phyloP scores from a whole-genome alignment of 2,329 filamentous ascomycete species.

The Massarina eburnea region DNA sequence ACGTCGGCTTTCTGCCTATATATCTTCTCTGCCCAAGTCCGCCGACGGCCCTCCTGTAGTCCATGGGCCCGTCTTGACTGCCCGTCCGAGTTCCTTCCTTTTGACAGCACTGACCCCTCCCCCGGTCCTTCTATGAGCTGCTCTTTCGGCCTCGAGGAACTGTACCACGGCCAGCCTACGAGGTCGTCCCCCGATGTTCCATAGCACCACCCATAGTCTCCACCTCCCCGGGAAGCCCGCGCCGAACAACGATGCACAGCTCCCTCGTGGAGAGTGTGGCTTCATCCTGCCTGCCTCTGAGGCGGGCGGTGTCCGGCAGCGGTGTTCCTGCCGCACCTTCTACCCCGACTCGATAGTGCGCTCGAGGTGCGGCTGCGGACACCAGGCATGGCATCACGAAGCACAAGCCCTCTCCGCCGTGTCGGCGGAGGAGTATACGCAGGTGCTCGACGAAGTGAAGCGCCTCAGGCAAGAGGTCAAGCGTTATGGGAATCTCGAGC shows the following conservation, averaged over 20 bases:
- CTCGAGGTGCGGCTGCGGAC: conserved; percentile 50
- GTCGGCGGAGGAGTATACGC: conserved; percentile 39
- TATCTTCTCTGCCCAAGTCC: conserved; percentile 28
- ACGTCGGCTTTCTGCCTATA: conserved; percentile 27
- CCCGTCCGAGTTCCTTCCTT: conserved; percentile 13
- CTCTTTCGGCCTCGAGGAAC: conserved; percentile 21
- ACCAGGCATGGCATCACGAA: conserved; percentile 52
- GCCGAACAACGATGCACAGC: conserved; percentile 28
- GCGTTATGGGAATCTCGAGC: conserved; percentile 37
- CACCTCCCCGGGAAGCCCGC: conserved; percentile 33
- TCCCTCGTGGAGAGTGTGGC: conserved; percentile 44
- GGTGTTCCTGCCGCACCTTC: conserved; percentile 50
- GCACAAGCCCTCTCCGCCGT: conserved; percentile 36
- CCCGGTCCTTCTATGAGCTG: conserved; percentile 36
- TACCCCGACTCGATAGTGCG: conserved; percentile 41
- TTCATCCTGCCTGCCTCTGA: conserved; percentile 36
- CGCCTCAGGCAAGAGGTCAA: conserved; percentile 35
- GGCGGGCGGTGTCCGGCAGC: conserved; percentile 31
- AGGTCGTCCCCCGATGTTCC: conserved; percentile 42
- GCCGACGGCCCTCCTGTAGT: conserved; percentile 18
- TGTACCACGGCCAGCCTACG: conserved; percentile 25
- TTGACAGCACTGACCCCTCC: conserved; percentile 3
- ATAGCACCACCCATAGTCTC: conserved; percentile 33
- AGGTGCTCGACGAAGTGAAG: conserved; percentile 42
- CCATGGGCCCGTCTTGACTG: conserved; percentile 12